phyloP scores from a whole-genome alignment of 805 yeast species.

The Saturnispora zaruensis region DNA sequence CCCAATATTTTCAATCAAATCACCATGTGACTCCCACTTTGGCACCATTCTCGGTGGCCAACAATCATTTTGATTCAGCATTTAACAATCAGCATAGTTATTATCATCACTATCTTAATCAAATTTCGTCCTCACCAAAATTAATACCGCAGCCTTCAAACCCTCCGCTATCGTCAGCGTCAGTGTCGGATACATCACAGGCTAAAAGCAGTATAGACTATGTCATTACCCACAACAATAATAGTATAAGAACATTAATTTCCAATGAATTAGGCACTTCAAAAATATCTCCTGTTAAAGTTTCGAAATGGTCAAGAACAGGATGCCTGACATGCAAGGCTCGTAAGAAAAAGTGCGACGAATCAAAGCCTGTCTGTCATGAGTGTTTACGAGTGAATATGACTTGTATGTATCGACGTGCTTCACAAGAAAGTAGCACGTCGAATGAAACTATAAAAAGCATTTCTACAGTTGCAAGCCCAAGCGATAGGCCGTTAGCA shows the following conservation, averaged over 20 bases:
- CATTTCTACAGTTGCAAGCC: background rate
- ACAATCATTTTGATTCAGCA: background rate
- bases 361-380: conserved; percentile 41
- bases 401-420: conserved; percentile 1
- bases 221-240: background rate
- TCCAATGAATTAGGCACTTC: background rate
- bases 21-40: background rate
- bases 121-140: background rate
- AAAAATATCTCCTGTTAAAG: too few species aligned
- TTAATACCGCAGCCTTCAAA: background rate
- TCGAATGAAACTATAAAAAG: background rate
- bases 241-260: background rate
- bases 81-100: background rate
- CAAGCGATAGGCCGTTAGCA: background rate
- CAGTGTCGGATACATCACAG: background rate
- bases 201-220: background rate
- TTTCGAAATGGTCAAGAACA: conserved; percentile 29
- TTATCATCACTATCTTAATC: background rate
- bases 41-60: too few species aligned
- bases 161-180: background rate
- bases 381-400: conserved; percentile 9
- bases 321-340: conserved; percentile 48
- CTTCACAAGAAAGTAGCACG: background rate
- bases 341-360: conserved; percentile 49
- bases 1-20: background rate